phyloP scores from a whole-genome alignment of 495 filamentous ascomycete genomes.

The Tuber borchii region DNA sequence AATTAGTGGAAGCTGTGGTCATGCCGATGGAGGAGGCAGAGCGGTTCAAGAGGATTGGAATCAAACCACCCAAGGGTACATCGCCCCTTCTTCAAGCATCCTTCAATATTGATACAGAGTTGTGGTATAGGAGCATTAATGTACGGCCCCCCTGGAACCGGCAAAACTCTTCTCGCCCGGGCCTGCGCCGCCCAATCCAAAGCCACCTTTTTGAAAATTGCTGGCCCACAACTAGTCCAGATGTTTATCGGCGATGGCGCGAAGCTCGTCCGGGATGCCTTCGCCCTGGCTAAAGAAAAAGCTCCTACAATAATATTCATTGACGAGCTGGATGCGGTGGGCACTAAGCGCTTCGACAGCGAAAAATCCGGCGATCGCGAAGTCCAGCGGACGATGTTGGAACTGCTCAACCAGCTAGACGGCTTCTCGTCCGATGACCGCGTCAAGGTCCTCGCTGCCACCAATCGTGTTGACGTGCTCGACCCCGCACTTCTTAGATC shows the following conservation, averaged over 20 bases:
- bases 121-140: slow-evolving; percentile 71
- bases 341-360: slow-evolving; percentile 97
- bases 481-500: slow-evolving; percentile 91
- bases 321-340: slow-evolving; percentile 93
- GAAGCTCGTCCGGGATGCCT: slow-evolving; percentile 95
- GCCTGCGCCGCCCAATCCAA: slow-evolving; percentile 97
- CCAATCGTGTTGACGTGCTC: slow-evolving; percentile 95
- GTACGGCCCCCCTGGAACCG: slow-evolving; percentile 95
- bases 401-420: slow-evolving; percentile 97
- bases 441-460: slow-evolving; percentile 97
- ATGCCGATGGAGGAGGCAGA: slow-evolving; percentile 99
- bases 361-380: slow-evolving; percentile 97
- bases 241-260: slow-evolving; percentile 99
- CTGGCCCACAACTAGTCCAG: slow-evolving; percentile 96
- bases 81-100: background rate
- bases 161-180: slow-evolving; percentile 93
- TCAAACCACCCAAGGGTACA: slow-evolving; percentile 98
- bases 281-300: slow-evolving; percentile 96
- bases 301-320: slow-evolving; percentile 99
- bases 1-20: slow-evolving; percentile 97
- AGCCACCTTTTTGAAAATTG: slow-evolving; percentile 97
- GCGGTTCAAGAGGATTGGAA: slow-evolving; percentile 97
- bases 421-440: slow-evolving; percentile 98
- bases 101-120: slow-evolving; percentile 21
- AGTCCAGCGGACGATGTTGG: slow-evolving; percentile 98